Evolutionary conservation across 768 basidiomycete genomes (phyloP).

Genomic region (Psilocybe sp.): DNA sequence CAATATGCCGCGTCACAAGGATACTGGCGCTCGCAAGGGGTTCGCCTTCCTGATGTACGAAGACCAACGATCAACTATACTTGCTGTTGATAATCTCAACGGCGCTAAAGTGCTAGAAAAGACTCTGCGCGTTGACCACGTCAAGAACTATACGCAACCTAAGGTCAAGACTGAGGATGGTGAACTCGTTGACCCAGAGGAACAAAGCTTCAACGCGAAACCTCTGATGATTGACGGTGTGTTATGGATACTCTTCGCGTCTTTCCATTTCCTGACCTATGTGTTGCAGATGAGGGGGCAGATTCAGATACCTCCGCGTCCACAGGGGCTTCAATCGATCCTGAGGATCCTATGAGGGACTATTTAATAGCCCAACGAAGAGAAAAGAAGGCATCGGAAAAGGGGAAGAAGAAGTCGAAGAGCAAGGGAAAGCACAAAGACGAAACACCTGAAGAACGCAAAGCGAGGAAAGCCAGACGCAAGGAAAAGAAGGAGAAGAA

Average conservation of each 20-base stretch:
- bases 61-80: constrained; percentile 92
- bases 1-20: constrained; percentile 91
- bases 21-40: constrained; percentile 86
- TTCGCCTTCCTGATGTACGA: constrained; percentile 99
- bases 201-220: constrained; percentile 83
- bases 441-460: constrained; percentile 79
- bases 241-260: constrained; percentile 10
- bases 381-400: constrained; percentile 69
- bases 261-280: constrained; percentile 2
- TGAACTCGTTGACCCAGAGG: constrained; percentile 82
- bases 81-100: constrained; percentile 98
- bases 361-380: constrained; percentile 76
- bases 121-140: constrained; percentile 89
- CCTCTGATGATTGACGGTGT: constrained; percentile 68
- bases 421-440: constrained; percentile 67
- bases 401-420: constrained; percentile 68
- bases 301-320: constrained; percentile 67
- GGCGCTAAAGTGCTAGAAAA: constrained; percentile 86
- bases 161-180: constrained; percentile 77
- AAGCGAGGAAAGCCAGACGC: constrained; percentile 71
- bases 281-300: constrained; percentile 42
- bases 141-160: constrained; percentile 88
- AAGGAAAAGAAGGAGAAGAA: constrained; percentile 64
- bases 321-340: constrained; percentile 73
- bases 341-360: constrained; percentile 97